phyloP scores from a whole-genome alignment of 1,284 basidiomycete genomes.

The Cryptococcus wingfieldii region DNA sequence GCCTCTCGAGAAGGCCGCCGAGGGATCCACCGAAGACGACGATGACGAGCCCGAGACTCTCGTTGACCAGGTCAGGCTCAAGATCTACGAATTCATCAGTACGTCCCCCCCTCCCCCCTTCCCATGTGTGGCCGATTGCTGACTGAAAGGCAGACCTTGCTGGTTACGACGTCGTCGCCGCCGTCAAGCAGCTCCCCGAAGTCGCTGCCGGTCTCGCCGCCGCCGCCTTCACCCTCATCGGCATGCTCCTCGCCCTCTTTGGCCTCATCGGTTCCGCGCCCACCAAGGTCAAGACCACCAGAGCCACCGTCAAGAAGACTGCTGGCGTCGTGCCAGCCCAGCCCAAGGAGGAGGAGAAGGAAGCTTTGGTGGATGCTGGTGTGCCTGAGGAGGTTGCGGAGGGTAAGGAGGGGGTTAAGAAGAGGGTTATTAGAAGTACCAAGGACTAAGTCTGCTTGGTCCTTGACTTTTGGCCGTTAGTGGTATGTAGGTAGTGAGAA shows the following conservation, averaged over 20 bases:
- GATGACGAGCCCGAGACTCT: slow-evolving; percentile 29
- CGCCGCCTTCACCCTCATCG: slow-evolving; percentile 70
- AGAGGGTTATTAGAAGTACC: slow-evolving; percentile 33
- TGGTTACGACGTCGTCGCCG: slow-evolving; percentile 51
- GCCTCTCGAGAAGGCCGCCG: slow-evolving; percentile 49
- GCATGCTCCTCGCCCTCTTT: slow-evolving; percentile 72
- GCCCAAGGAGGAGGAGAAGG: slow-evolving; percentile 17
- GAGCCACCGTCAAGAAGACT: slow-evolving; percentile 21
- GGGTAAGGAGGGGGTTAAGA: slow-evolving; percentile 29
- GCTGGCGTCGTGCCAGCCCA: slow-evolving; percentile 4
- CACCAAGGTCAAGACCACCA: slow-evolving; percentile 40
- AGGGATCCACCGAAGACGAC: slow-evolving; percentile 55
- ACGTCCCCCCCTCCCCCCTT: slow-evolving; percentile 12
- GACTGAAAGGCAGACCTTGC: slow-evolving; percentile 23
- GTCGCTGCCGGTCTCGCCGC: slow-evolving; percentile 72
- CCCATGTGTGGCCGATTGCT: not conserved
- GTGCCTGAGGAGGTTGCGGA: slow-evolving; percentile 28
- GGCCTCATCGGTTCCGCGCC: slow-evolving; percentile 62
- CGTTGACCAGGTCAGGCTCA: slow-evolving; percentile 41
- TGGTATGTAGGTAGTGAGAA: too few species aligned
- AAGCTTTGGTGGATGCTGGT: slow-evolving; percentile 27
- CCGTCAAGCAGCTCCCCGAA: slow-evolving; percentile 77
- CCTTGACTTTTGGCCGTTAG: not conserved
- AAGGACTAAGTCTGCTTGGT: slow-evolving; percentile 14
- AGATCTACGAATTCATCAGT: slow-evolving; percentile 46